A percentile compares a stretch with the other conserved stretches of the same genome.
These are phyloP conservation scores for Cladosporium sp. DNA, from an alignment of 2,329 filamentous ascomycete species.

Conservation along the genomic window DNA sequence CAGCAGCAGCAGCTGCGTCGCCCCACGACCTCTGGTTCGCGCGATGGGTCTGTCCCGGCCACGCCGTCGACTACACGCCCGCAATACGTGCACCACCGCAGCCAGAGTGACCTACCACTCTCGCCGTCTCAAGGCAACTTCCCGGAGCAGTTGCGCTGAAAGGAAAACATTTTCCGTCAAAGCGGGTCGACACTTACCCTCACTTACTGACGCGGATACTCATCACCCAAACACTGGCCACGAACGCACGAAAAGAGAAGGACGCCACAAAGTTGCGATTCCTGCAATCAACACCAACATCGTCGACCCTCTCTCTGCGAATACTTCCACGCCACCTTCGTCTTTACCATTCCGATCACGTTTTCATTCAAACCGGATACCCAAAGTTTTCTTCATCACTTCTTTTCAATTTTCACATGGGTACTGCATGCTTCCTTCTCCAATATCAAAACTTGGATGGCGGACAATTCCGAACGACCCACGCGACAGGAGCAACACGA, in stretches of 20 bases:
- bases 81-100: conserved; percentile 18
- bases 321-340: not conserved
- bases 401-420: not conserved
- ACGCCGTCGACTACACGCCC: not conserved
- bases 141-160: conserved; percentile 11
- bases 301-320: conserved; percentile 1
- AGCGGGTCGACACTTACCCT: not conserved
- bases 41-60: conserved; percentile 7
- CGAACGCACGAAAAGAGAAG: conserved; percentile 11
- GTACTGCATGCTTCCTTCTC: not conserved
- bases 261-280: conserved; percentile 22
- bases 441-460: not conserved
- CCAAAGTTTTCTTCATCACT: not conserved
- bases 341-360: not conserved
- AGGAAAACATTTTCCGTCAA: not conserved
- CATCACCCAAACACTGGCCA: not conserved
- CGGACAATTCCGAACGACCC: not conserved
- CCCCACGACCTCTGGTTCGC: conserved; percentile 1
- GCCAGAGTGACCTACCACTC: conserved; percentile 22
- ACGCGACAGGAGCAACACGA: not conserved
- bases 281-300: not conserved
- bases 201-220: not conserved
- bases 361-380: conserved; percentile 7
- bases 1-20: conserved; percentile 9
- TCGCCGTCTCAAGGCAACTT: conserved; percentile 18